Evolutionary conservation across 2,329 filamentous ascomycete species (phyloP), one percentile per base, ranked within the genome.

Genomic region (Chaetomiaceae sp.): DNA sequence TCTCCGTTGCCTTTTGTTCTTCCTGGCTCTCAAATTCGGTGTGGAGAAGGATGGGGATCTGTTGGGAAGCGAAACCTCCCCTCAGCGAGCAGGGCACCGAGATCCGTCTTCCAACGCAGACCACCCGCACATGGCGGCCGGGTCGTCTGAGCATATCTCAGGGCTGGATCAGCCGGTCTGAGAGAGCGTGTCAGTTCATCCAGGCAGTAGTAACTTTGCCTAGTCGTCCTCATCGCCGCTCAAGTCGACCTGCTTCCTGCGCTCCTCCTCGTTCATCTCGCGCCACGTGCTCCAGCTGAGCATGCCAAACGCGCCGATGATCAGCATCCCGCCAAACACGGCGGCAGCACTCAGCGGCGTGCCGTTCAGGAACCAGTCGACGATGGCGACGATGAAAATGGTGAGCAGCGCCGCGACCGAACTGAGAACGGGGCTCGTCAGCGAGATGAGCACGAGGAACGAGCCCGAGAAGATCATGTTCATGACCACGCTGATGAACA

Each of bases 371-470:
- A 91, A 66, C 83, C 93, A 95, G 69, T 99, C 93, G 49, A 88
- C 88, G 25, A 97, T 74, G 1, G 92, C 93, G 6, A 99, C 93
- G 54, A 97, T 82, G 75, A 99, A 97, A 59, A 99, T 99, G 19
- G 93, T 99, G 41, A 99, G 76, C 25, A 99, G 79, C 2, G 92
- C 89, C 1, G 93, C 93, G 10, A 99, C 93, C 16, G 87, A 95
- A 51, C 86, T 92, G 4, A 99, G 76, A 3, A 99, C 93, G 0
- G 93, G 93, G 16, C 86, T 92, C 0, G 93, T 99, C 23, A 99
- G 77, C 14, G 85, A 90, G 63, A 99, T 97, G 47, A 99, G 78
- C 30, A 96, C 87, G 7, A 97, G 77, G 74, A 97, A 97, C 17
- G 85, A 89, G 20, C 93, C 93, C 10, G 90, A 93, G 66, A 99